phyloP scores from a whole-genome alignment of 1,139 yeast genomes.

The Kluyveromyces marxianus region DNA sequence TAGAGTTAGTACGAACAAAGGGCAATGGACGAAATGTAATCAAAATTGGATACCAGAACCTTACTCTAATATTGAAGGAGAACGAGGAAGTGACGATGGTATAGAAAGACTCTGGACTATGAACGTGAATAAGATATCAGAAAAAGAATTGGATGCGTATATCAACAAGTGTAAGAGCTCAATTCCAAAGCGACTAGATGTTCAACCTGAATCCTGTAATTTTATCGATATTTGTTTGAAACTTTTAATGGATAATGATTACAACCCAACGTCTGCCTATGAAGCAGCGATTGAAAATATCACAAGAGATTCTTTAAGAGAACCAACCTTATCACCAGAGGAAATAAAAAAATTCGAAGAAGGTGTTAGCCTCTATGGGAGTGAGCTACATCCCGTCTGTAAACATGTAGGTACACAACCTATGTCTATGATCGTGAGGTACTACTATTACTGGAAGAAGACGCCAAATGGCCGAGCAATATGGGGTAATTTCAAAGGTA shows the following conservation, averaged over 20 bases:
- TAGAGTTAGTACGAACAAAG: conserved; percentile 20
- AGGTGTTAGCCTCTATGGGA: conserved; percentile 67
- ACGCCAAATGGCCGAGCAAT: conserved; percentile 53
- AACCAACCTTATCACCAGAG: conserved; percentile 62
- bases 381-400: conserved; percentile 69
- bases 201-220: conserved; percentile 57
- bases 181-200: conserved; percentile 45
- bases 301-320: conserved; percentile 54
- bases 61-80: conserved; percentile 26
- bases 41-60: conserved; percentile 12
- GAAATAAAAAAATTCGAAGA: conserved; percentile 67
- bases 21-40: conserved; percentile 26
- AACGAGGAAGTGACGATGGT: conserved; percentile 76
- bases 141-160: conserved; percentile 42
- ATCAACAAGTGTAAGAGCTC: conserved; percentile 44
- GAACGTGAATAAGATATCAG: conserved; percentile 32
- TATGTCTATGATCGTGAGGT: conserved; percentile 71
- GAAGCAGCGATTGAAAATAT: conserved; percentile 33
- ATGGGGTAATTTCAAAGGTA: conserved; percentile 79
- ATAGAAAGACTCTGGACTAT: conserved; percentile 62
- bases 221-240: conserved; percentile 67
- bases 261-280: conserved; percentile 44
- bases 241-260: conserved; percentile 44
- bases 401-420: conserved; percentile 65
- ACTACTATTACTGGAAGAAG: conserved; percentile 87